Evolutionary conservation across 805 yeast genomes (phyloP).

Genomic region (Diddensiella santjacobensis): DNA sequence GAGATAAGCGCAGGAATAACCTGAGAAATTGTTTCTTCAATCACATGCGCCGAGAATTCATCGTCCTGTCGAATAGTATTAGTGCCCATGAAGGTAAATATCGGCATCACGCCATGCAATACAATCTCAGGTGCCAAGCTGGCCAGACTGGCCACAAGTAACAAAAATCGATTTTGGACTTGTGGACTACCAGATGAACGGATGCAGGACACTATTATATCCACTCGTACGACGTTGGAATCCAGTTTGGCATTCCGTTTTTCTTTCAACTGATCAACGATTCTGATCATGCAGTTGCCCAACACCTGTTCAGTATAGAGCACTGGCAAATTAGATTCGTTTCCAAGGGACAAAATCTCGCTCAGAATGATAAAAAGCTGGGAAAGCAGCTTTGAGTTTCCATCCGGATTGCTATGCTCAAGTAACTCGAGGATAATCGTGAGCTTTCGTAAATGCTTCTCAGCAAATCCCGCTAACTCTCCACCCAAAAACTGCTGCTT

Average conservation of each 20-base stretch:
- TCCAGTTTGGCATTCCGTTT: conserved; percentile 43
- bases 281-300: conserved; percentile 76
- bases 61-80: conserved; percentile 96
- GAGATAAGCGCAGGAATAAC: conserved; percentile 85
- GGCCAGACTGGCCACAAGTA: conserved; percentile 85
- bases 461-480: conserved; percentile 70
- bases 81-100: conserved; percentile 98
- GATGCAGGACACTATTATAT: conserved; percentile 84
- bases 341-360: conserved; percentile 57
- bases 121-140: conserved; percentile 86
- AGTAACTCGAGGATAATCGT: conserved; percentile 77
- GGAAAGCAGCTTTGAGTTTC: conserved; percentile 28
- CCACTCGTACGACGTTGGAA: conserved; percentile 73
- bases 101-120: conserved; percentile 97
- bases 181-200: conserved; percentile 89
- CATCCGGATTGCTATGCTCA: conserved; percentile 43
- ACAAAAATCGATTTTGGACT: conserved; percentile 81
- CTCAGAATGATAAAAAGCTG: conserved; percentile 38
- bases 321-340: conserved; percentile 88
- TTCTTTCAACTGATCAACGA: conserved; percentile 53
- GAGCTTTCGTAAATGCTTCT: conserved; percentile 69
- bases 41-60: conserved; percentile 87
- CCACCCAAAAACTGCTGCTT: conserved; percentile 56
- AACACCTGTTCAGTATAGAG: conserved; percentile 86
- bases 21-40: conserved; percentile 83